phyloP scores from a whole-genome alignment of 192 early-diverging fungal species.

The Geranomyces michiganensis region DNA sequence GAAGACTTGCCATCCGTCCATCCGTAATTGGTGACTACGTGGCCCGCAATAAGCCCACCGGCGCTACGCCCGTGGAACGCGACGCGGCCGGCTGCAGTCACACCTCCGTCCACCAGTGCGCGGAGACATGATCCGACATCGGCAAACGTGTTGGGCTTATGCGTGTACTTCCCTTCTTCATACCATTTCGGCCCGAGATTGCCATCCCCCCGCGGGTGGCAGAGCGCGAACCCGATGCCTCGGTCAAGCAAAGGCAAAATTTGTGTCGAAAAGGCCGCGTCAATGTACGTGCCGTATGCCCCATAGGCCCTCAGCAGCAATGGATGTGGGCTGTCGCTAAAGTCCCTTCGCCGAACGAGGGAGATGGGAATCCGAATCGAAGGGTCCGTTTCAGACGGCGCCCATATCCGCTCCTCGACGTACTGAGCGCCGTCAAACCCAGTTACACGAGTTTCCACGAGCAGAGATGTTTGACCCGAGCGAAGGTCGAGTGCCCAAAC shows the following conservation, averaged over 20 bases:
- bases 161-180: slow-evolving; percentile 38
- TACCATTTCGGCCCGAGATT: slow-evolving; percentile 49
- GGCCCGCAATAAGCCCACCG: slow-evolving; percentile 48
- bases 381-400: background rate
- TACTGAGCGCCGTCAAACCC: slow-evolving; percentile 3
- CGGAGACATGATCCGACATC: slow-evolving; percentile 42
- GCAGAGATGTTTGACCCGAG: background rate
- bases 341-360: slow-evolving; percentile 18
- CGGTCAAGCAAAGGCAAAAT: slow-evolving; percentile 41
- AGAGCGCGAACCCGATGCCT: slow-evolving; percentile 39
- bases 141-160: slow-evolving; percentile 41
- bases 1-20: slow-evolving; percentile 13
- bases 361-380: slow-evolving; percentile 28
- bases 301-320: slow-evolving; percentile 42
- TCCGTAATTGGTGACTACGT: slow-evolving; percentile 22
- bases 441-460: background rate
- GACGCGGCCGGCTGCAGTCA: slow-evolving; percentile 16
- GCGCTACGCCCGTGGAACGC: slow-evolving; percentile 45
- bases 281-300: slow-evolving; percentile 47
- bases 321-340: slow-evolving; percentile 7
- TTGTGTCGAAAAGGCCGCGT: slow-evolving; percentile 29
- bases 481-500: slow-evolving; percentile 15
- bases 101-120: slow-evolving; percentile 26
- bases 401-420: slow-evolving; percentile 32
- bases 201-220: slow-evolving; percentile 54